phyloP scores from a whole-genome alignment of 1,139 yeast genomes.

The Yamadazyma blattariae region DNA sequence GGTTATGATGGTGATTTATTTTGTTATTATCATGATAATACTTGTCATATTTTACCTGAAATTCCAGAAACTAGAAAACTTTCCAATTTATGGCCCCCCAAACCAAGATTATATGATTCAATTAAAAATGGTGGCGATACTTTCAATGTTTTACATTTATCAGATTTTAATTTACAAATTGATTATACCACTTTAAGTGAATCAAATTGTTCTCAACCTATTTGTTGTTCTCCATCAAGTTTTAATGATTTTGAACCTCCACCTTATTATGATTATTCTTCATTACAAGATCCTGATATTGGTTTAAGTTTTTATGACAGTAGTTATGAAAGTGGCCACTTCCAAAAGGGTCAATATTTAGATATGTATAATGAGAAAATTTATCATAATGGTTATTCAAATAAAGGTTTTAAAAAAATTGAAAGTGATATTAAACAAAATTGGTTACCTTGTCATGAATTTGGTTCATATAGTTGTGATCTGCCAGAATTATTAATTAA shows the following conservation, averaged over 20 bases:
- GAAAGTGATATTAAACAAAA: neutral
- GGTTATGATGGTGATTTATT: conserved; percentile 52
- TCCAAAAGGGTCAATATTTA: conserved; percentile 21
- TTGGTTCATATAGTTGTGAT: conserved; percentile 31
- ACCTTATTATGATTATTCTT: conserved; percentile 16
- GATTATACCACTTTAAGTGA: conserved; percentile 24
- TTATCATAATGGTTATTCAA: neutral
- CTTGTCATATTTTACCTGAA: conserved; percentile 42
- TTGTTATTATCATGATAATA: conserved; percentile 46
- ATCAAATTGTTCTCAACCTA: conserved; percentile 28
- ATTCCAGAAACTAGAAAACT: conserved; percentile 37
- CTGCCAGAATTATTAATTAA: conserved; percentile 27
- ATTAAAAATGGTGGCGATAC: conserved; percentile 16
- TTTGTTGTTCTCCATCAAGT: conserved; percentile 24
- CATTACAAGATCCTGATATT: conserved; percentile 11
- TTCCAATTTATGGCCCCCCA: conserved; percentile 38
- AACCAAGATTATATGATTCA: conserved; percentile 26
- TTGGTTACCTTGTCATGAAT: conserved; percentile 29
- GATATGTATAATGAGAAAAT: conserved; percentile 17
- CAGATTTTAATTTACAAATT: conserved; percentile 25
- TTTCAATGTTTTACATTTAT: conserved; percentile 27
- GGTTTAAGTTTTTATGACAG: conserved; percentile 23
- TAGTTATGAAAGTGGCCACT: conserved; percentile 21
- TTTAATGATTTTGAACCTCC: conserved; percentile 15
- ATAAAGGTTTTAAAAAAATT: neutral